Evolutionary conservation across 176 grass and related monocot genomes (phyloP).

Genomic region (Triticum monococcum): DNA sequence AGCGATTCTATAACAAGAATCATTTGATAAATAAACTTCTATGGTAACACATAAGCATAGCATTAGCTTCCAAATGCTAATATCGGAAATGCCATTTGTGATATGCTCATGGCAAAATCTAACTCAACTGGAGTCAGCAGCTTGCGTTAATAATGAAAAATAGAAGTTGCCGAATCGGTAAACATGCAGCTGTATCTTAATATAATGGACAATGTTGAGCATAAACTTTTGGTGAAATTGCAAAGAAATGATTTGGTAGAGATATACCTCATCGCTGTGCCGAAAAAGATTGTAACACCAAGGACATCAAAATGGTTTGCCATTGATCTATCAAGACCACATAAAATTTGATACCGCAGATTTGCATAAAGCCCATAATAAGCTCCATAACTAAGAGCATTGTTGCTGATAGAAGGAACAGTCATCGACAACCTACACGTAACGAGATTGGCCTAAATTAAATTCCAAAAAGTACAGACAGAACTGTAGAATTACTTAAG

Average conservation of each 20-base stretch:
- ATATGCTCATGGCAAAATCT: neutral
- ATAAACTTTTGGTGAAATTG: neutral
- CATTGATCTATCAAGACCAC: constrained; percentile 56
- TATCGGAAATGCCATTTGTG: neutral
- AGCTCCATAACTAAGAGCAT: constrained; percentile 72
- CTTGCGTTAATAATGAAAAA: neutral
- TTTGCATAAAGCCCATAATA: constrained; percentile 77
- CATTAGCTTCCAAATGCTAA: constrained; percentile 15
- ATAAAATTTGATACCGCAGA: constrained; percentile 64
- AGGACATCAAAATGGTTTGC: constrained; percentile 71
- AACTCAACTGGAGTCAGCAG: neutral
- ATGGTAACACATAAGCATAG: neutral
- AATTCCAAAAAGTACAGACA: neutral
- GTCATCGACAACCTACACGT: constrained; percentile 54
- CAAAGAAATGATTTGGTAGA: neutral
- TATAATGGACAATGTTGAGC: neutral
- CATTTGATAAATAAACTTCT: neutral
- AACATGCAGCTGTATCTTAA: neutral
- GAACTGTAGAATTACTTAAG: neutral
- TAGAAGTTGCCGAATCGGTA: neutral
- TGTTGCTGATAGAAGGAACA: constrained; percentile 58
- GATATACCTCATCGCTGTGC: constrained; percentile 61
- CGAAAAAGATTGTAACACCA: constrained; percentile 59
- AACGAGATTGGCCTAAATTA: neutral
- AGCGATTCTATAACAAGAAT: neutral